Conservation (phyloP, 2,329 filamentous ascomycete species). For the Botrytis porri region DNA sequence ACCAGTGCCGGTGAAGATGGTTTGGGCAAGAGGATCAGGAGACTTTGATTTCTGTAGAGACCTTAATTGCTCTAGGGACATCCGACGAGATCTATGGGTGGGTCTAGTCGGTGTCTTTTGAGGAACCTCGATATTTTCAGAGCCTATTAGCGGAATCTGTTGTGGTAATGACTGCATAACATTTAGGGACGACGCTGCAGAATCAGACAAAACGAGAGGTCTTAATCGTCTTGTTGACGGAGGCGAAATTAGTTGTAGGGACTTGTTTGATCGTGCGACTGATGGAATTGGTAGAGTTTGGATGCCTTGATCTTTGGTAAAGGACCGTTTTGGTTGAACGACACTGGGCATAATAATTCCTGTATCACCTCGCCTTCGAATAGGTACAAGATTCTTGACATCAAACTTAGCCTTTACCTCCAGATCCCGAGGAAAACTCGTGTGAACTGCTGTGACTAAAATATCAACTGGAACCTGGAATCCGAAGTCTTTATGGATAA, state of each 20-base stretch:
- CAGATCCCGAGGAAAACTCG: slow-evolving; percentile 3
- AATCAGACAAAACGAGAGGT: not conserved
- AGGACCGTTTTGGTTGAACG: not conserved
- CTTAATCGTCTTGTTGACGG: not conserved
- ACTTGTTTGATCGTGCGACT: not conserved
- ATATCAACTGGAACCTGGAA: slow-evolving; percentile 51
- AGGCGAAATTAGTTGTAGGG: not conserved
- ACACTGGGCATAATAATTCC: not conserved
- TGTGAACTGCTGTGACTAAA: slow-evolving; percentile 48
- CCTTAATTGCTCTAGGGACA: not conserved
- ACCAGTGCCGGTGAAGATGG: slow-evolving; percentile 21
- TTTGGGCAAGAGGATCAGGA: not conserved
- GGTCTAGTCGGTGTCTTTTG: not conserved
- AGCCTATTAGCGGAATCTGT: not conserved
- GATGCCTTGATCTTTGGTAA: not conserved
- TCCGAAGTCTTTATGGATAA: slow-evolving; percentile 70
- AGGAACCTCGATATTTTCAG: not conserved
- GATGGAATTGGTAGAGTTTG: not conserved
- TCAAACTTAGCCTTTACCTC: not conserved
- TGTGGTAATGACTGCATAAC: not conserved
- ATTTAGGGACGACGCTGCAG: not conserved
- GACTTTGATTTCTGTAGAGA: not conserved
- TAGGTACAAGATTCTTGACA: not conserved
- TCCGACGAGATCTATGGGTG: not conserved
- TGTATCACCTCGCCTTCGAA: not conserved